Percentiles rank a stretch among this genome's conserved stretches.
Evolutionary conservation across 169 alveolate genomes (phyloP).

Genomic region (Condylostoma magnum): DNA sequence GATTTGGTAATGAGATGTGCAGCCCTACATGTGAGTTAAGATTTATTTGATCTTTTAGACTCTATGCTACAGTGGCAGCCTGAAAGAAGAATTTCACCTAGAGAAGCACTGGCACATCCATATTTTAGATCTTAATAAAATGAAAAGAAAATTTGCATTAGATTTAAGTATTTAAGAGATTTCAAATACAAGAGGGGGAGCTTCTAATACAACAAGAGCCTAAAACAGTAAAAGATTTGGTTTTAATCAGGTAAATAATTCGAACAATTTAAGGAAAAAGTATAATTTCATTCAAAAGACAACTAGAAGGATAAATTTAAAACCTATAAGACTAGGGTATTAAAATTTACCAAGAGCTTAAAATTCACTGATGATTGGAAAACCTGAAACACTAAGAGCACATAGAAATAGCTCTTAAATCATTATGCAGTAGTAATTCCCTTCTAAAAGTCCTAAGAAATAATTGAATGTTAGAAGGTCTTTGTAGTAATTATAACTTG

Average conservation of each 20-base stretch:
- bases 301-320: constrained; percentile 57
- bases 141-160: constrained; percentile 71
- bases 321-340: constrained; percentile 59
- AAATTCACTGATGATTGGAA: constrained; percentile 57
- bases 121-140: constrained; percentile 46
- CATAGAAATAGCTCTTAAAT: no score
- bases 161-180: constrained; percentile 55
- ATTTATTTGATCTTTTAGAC: constrained; percentile 50
- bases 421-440: no score
- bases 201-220: constrained; percentile 71
- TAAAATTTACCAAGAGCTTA: constrained; percentile 55
- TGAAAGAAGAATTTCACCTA: constrained; percentile 67
- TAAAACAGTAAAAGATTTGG: constrained; percentile 72
- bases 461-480: no score
- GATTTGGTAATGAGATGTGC: constrained; percentile 39
- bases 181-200: constrained; percentile 61
- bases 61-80: constrained; percentile 72
- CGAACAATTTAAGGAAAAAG: constrained; percentile 67
- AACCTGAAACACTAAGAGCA: constrained; percentile 59
- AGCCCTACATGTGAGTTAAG: constrained; percentile 27
- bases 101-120: constrained; percentile 66
- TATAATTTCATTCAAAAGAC: constrained; percentile 59
- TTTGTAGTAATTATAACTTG: no score
- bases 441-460: no score
- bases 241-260: constrained; percentile 64